Evolutionary conservation across 2,329 filamentous ascomycete genomes (phyloP).

Genomic region (Orbilia oligospora): DNA sequence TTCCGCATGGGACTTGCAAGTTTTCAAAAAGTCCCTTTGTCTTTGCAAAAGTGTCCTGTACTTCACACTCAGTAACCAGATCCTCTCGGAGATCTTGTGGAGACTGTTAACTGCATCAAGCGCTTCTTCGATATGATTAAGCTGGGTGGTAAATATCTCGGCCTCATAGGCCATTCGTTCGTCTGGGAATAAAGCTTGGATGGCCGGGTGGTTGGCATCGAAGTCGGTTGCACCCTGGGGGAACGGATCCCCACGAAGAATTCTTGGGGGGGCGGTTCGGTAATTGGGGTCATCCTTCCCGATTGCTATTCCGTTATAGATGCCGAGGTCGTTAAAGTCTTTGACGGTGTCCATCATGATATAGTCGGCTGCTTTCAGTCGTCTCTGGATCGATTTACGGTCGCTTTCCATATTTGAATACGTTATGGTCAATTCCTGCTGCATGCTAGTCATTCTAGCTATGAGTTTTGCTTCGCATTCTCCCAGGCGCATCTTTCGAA

Average conservation of each 20-base stretch:
- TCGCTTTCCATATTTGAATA: constrained; percentile 1
- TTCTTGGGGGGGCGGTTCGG: constrained; percentile 9
- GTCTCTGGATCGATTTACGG: constrained; percentile 27
- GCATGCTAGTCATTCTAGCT: neutral
- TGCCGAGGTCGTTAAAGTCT: constrained; percentile 13
- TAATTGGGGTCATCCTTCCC: neutral
- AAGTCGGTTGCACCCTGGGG: constrained; percentile 19
- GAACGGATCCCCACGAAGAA: constrained; percentile 50
- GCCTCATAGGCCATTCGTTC: neutral
- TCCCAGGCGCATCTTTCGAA: constrained; percentile 7
- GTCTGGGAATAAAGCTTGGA: constrained; percentile 35
- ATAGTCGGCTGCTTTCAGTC: constrained; percentile 1
- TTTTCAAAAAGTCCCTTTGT: constrained; percentile 17
- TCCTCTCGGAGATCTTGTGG: constrained; percentile 22
- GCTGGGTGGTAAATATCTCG: neutral
- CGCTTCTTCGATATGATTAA: neutral
- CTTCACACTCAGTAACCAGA: constrained; percentile 2
- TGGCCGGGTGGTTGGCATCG: constrained; percentile 23
- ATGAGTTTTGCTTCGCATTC: constrained; percentile 5
- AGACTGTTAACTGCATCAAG: neutral
- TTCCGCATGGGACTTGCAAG: neutral
- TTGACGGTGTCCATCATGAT: constrained; percentile 26
- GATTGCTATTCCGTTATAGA: constrained; percentile 20
- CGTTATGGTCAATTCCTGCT: neutral
- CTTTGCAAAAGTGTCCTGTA: constrained; percentile 26